These are phyloP conservation scores for Apiospora malaysiana DNA, from an alignment of 2,329 filamentous ascomycete species.

Conservation along the genomic window DNA sequence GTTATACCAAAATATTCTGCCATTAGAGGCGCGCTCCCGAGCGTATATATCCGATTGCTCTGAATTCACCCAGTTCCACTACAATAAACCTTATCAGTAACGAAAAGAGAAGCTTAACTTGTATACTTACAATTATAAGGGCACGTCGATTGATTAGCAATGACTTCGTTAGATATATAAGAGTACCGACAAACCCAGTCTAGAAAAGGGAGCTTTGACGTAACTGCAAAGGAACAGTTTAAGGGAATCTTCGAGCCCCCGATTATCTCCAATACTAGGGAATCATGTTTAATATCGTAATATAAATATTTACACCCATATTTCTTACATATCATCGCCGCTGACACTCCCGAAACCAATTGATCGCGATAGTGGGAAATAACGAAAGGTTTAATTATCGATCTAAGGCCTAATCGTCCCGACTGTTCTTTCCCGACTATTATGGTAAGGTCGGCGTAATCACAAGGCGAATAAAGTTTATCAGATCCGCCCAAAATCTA, in stretches of 20 bases:
- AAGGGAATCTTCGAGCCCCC: neutral
- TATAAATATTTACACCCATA: constrained; percentile 22
- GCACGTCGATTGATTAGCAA: constrained; percentile 20
- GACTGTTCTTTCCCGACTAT: neutral
- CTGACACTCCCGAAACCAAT: neutral
- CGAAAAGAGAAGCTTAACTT: neutral
- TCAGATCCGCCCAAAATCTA: neutral
- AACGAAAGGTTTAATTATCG: constrained; percentile 19
- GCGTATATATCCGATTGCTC: constrained; percentile 23
- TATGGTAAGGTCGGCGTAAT: neutral
- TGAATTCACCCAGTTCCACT: constrained; percentile 21
- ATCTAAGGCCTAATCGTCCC: constrained; percentile 18
- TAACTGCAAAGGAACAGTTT: constrained; percentile 21
- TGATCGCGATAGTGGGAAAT: constrained; percentile 19
- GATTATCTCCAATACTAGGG: neutral
- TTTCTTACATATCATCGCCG: constrained; percentile 17
- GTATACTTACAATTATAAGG: neutral
- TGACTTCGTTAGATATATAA: constrained; percentile 23
- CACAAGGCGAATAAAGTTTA: neutral
- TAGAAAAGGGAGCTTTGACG: neutral
- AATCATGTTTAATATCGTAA: neutral
- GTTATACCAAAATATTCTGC: constrained; percentile 22
- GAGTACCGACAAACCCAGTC: constrained; percentile 21
- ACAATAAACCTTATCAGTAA: neutral
- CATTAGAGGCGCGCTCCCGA: constrained; percentile 24